Evolutionary conservation across 768 basidiomycete genomes (phyloP), one percentile per base, ranked within the genome.

Genomic region (Lactarius trivialis): DNA sequence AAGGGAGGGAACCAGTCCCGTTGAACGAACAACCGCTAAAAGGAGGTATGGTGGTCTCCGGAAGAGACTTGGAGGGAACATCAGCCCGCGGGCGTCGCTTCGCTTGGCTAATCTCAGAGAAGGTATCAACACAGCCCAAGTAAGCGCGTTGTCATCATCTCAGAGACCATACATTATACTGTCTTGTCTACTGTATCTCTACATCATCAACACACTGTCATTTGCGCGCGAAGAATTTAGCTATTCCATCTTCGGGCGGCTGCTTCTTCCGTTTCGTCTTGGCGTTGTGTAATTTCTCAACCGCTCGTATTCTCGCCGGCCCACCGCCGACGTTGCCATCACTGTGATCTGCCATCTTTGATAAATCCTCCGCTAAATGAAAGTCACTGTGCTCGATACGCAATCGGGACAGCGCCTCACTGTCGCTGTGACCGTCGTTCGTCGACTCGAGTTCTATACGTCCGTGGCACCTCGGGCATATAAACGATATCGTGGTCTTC

Each of bases 351-450:
- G 73, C 61, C 57, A 78, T 76, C 28, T 79, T 79, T 24, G 86
- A 81, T 55, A 98, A 71, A 59, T 91, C 88, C 68, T 85, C 79
- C 1, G 95, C 94, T 67, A 93, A 85, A 72, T 98, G 95, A 72
- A 84, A 97, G 73, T 97, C 95, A 37, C 83, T 80, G 68, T 98
- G 95, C 70, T 97, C 95, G 72, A 81, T 67, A 58, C 77, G 78
- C 59, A 83, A 70, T 62, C 73, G 73, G 7, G 72, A 75, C 39
- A 86, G 67, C 21, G 76, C 68, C 56, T 41, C 66, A n/a, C 65
- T 69, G 33, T 49, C 67, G 5, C 21, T 48, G 24, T 48, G 45
- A 24, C 4, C 21, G 45, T 48, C 45, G 21, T 24, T 70, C 77
- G 43, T 67, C 69, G 56, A 70, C n/a, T 53, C 56, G 17, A 53